A percentile compares a stretch with the other conserved stretches of the same genome.
Evolutionary conservation across 768 basidiomycete species (phyloP).

Genomic region (Termitomyces sp.): DNA sequence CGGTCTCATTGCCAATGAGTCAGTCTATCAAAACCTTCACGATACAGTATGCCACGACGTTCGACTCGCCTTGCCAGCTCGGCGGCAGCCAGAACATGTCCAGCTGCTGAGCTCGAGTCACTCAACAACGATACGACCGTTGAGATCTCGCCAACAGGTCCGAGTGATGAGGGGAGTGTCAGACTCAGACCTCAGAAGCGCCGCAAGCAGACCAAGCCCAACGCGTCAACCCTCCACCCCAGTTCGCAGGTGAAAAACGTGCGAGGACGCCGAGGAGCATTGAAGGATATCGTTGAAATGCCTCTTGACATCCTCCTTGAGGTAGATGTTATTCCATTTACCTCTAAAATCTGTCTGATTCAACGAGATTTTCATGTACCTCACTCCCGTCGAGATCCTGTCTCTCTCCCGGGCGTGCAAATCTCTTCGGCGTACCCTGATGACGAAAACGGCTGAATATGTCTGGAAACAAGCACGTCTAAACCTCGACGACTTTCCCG

Average conservation of each 20-base stretch:
- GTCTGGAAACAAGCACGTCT: slow-evolving; percentile 7
- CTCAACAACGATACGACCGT: too few relatives aligned
- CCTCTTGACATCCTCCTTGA: too few relatives aligned
- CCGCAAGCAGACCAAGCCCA: not conserved
- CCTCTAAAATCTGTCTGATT: not conserved
- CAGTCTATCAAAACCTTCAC: too few relatives aligned
- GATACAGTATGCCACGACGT: not conserved
- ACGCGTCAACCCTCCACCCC: not conserved
- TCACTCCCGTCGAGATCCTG: slow-evolving; percentile 32
- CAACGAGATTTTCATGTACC: slow-evolving; percentile 28
- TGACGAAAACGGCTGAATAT: slow-evolving; percentile 8
- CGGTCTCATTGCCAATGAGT: too few relatives aligned
- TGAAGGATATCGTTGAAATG: too few relatives aligned
- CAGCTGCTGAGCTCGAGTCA: not conserved
- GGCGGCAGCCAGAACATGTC: not conserved
- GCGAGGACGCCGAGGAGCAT: not conserved
- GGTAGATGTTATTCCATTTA: too few relatives aligned
- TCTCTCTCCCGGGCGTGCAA: slow-evolving; percentile 32
- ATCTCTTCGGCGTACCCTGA: slow-evolving; percentile 21
- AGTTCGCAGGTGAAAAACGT: not conserved
- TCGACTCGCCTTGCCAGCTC: not conserved
- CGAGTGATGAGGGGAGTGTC: not conserved
- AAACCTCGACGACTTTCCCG: slow-evolving; percentile 7
- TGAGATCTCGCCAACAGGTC: not conserved
- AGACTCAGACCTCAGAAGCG: not conserved